Evolutionary conservation across 805 yeast species (phyloP).

Genomic region (Candida hispaniensis): DNA sequence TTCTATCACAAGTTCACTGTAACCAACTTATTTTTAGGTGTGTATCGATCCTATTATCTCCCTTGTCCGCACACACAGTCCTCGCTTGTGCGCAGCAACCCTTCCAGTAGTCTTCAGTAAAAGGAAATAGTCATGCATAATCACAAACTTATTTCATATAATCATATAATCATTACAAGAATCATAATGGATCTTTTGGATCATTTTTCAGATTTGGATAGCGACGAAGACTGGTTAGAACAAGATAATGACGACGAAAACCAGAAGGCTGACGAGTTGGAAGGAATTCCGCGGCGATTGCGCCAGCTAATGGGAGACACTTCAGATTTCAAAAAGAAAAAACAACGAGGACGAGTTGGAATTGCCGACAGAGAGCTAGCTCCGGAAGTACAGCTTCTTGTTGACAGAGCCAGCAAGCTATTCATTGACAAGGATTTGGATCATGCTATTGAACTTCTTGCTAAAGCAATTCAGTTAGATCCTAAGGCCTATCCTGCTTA

Average conservation of each 20-base stretch:
- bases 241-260: slow-evolving; percentile 6
- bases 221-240: slow-evolving; percentile 12
- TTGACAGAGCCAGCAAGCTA: slow-evolving; percentile 70
- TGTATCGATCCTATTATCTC: no score
- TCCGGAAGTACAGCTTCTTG: slow-evolving; percentile 58
- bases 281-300: slow-evolving; percentile 3
- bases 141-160: no score
- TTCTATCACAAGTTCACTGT: no score
- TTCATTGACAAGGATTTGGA: slow-evolving; percentile 47
- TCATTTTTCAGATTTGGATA: slow-evolving; percentile 13
- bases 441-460: slow-evolving; percentile 25
- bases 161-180: no score
- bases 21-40: no score
- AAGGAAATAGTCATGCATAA: no score
- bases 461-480: slow-evolving; percentile 27
- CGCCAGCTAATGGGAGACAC: slow-evolving; percentile 21
- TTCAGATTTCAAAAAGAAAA: slow-evolving; percentile 2
- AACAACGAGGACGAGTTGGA: slow-evolving; percentile 35
- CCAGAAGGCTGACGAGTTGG: slow-evolving; percentile 2
- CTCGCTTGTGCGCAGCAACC: no score
- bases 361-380: slow-evolving; percentile 22
- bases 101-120: no score
- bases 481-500: slow-evolving; percentile 26
- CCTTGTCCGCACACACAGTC: no score
- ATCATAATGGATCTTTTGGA: no score